Evolutionary conservation across 345 rosid genomes (phyloP), one percentile per base, ranked within the genome.

Genomic region (Anacardium occidentale): DNA sequence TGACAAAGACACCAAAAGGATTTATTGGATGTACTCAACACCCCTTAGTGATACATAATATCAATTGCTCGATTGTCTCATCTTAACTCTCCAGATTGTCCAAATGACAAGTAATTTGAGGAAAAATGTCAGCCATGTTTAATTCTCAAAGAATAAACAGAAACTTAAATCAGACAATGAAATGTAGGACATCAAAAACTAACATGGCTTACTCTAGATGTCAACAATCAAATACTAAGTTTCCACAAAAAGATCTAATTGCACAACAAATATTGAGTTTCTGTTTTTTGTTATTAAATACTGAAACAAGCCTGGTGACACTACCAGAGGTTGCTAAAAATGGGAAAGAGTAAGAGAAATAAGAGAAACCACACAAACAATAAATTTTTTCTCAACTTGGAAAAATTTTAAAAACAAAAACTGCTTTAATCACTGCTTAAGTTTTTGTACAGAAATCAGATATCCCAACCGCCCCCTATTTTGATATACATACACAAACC

Each of bases 151-250:
- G 65, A 62, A 32, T 7, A 34, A 62, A 34, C n/a, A 37, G 42
- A 54, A 24, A 10, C 65, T 7, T 15, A 18, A 37, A 37, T 37
- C n/a, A 47, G 50, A 62, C 34, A 21, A 64, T 21, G 12, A 12
- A 13, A 64, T 21, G 34, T 25, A 64, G 20, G 22, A 64, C 5
- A 64, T 45, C 53, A 64, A 60, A 60, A 18, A 60, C 62, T 59
- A 32, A 37, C 42, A 37, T 37, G 42, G 7, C 42, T 37, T 37
- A 37, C 42, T 37, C 42, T 37, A 6, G 7, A 5, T 37, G 5
- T 37, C 42, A 37, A 37, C 9, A 37, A 37, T 37, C 9, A 37
- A 6, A 37, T 37, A 37, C 42, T 37, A 37, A 34, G 40, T 34
- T 34, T 34, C 40, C 42, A 37, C 42, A 37, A 5, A 37, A 37